Evolutionary conservation across 768 basidiomycete species (phyloP).

Genomic region (Amanita rimosa): DNA sequence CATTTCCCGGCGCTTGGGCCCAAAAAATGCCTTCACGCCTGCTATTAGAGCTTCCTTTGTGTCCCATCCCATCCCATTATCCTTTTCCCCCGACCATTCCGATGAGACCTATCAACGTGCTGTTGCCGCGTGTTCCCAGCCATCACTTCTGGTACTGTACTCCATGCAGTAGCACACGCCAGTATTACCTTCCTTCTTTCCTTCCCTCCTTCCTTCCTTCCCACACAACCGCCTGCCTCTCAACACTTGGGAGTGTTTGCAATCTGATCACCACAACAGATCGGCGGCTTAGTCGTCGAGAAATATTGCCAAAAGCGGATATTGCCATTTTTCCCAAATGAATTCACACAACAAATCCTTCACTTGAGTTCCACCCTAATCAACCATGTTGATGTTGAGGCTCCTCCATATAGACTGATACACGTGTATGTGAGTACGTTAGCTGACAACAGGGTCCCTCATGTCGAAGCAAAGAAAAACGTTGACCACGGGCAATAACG

Average conservation of each 20-base stretch:
- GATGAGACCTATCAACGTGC: not conserved
- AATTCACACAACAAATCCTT: not conserved
- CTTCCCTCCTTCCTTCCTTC: not conserved
- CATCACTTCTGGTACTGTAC: not conserved
- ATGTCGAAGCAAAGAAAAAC: constrained; percentile 1
- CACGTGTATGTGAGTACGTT: constrained; percentile 5
- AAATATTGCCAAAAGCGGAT: not conserved
- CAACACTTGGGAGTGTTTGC: not conserved
- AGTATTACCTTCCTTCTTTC: not conserved
- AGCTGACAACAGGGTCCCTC: constrained; percentile 6
- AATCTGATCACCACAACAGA: not conserved
- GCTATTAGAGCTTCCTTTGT: not conserved
- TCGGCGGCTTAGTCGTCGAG: not conserved
- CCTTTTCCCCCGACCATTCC: constrained; percentile 1
- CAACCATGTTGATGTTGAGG: too few relatives aligned
- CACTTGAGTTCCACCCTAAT: not conserved
- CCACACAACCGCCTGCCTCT: not conserved
- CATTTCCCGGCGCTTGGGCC: too few relatives aligned
- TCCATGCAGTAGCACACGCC: not conserved
- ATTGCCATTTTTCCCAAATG: not conserved
- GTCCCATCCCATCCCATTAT: not conserved
- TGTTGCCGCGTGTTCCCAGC: constrained; percentile 2
- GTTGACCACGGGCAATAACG: constrained; percentile 3
- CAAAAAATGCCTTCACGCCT: not conserved
- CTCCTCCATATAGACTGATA: constrained; percentile 1